phyloP scores from a whole-genome alignment of 768 basidiomycete species.

The Russula brevipes region DNA sequence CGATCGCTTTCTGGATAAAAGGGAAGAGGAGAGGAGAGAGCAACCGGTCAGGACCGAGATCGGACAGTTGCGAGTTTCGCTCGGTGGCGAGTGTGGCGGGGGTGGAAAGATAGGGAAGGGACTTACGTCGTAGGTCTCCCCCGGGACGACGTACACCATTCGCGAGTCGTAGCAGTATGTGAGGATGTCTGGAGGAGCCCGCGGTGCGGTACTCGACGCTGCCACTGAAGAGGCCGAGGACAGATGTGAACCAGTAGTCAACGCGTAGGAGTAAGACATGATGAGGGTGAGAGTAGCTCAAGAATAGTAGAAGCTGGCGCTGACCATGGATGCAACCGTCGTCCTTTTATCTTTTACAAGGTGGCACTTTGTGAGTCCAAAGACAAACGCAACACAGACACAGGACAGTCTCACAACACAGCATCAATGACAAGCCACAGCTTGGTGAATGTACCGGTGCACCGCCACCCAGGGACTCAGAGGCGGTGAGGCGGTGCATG shows the following conservation, averaged over 20 bases:
- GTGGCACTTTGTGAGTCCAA: background rate
- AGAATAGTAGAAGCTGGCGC: no score
- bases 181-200: constrained; percentile 19
- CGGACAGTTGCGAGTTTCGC: no score
- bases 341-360: background rate
- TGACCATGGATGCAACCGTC: no score
- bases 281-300: no score
- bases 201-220: background rate
- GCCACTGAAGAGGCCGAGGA: background rate
- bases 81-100: background rate
- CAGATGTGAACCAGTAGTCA: background rate
- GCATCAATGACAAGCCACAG: no score
- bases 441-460: background rate
- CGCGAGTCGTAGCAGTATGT: constrained; percentile 28
- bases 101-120: no score
- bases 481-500: no score
- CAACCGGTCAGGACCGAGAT: background rate
- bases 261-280: background rate
- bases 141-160: constrained; percentile 31
- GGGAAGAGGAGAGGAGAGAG: background rate
- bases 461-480: no score
- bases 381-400: background rate
- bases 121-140: constrained; percentile 27
- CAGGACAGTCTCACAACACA: background rate
- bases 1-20: constrained; percentile 25